Percentiles rank a stretch among this genome's conserved stretches.
Conservation (phyloP, 208 protist species). For the Wallacemonas sp. region DNA sequence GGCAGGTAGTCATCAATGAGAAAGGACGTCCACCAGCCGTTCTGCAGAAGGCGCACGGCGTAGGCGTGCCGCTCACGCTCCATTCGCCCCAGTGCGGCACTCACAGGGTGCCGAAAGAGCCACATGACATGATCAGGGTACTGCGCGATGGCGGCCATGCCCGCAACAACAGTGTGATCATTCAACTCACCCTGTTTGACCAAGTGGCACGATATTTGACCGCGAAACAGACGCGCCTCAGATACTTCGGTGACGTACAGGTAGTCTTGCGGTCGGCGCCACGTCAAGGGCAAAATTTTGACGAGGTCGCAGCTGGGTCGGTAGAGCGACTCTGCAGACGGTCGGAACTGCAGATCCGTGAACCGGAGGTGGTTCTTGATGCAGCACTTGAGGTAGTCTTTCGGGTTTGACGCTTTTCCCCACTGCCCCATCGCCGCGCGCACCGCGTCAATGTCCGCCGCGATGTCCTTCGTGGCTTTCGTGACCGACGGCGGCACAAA, state of each 20-base stretch:
- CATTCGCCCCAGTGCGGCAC: conserved; percentile 26
- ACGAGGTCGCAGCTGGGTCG: conserved; percentile 28
- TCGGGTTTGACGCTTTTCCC: conserved; percentile 32
- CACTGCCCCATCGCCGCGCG: conserved; percentile 32
- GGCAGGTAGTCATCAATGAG: conserved; percentile 84
- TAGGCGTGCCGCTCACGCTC: conserved; percentile 63
- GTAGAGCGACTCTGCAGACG: conserved; percentile 29
- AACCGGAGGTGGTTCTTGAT: conserved; percentile 40
- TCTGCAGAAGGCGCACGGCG: conserved; percentile 66
- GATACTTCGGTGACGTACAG: conserved; percentile 27
- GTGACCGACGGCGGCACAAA: conserved; percentile 43
- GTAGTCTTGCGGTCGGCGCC: conserved; percentile 57
- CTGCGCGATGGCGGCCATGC: conserved; percentile 66
- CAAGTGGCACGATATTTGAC: conserved; percentile 25
- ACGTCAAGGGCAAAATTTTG: conserved; percentile 36
- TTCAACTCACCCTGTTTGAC: conserved; percentile 59
- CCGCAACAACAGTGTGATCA: conserved; percentile 71
- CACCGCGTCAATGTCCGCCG: conserved; percentile 27
- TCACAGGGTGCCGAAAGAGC: conserved; percentile 65
- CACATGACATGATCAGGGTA: conserved; percentile 35
- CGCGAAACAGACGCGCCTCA: conserved; percentile 34
- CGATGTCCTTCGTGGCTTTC: conserved; percentile 28
- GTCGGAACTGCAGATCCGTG: conserved; percentile 55
- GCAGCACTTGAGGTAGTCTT: conserved; percentile 41
- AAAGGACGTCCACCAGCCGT: conserved; percentile 76